Evolutionary conservation across 257 asterid species (phyloP).

Genomic region (Phtheirospermum japonicum): DNA sequence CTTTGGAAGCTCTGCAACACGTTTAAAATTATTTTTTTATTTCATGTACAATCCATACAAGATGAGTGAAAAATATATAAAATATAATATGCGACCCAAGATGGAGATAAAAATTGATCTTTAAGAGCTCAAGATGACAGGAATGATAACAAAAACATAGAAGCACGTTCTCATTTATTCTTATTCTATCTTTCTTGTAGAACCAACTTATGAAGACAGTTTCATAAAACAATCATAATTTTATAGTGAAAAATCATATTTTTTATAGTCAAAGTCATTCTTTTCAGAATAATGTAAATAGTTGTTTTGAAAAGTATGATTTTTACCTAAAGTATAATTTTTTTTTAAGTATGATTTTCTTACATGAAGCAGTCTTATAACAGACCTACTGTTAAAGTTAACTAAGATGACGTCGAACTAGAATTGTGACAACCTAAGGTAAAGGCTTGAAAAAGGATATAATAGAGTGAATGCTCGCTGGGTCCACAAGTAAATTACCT

Average conservation of each 20-base stretch:
- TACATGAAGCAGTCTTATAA: not conserved
- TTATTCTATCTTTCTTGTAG: not conserved
- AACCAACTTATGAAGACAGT: too few species aligned
- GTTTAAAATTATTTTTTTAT: conserved; percentile 22
- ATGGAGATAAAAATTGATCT: not conserved
- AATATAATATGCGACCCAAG: not conserved
- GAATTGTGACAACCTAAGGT: not conserved
- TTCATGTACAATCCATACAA: not conserved
- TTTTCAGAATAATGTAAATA: too few species aligned
- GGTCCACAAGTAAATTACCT: conserved; percentile 50
- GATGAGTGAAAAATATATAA: not conserved
- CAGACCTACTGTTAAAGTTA: not conserved
- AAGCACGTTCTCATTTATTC: conserved; percentile 1
- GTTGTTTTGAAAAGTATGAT: too few species aligned
- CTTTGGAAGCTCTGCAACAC: conserved; percentile 77
- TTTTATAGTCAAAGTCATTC: too few species aligned
- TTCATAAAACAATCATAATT: too few species aligned
- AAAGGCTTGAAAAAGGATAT: not conserved
- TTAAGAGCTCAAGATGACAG: not conserved
- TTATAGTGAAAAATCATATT: too few species aligned
- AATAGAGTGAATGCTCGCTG: not conserved
- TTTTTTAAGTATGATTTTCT: too few species aligned
- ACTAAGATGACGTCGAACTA: not conserved
- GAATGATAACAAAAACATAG: conserved; percentile 2
- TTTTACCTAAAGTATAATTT: too few species aligned